These are phyloP conservation scores for Penicillium paxilli DNA, from an alignment of 495 filamentous ascomycete species.

Conservation along the genomic window DNA sequence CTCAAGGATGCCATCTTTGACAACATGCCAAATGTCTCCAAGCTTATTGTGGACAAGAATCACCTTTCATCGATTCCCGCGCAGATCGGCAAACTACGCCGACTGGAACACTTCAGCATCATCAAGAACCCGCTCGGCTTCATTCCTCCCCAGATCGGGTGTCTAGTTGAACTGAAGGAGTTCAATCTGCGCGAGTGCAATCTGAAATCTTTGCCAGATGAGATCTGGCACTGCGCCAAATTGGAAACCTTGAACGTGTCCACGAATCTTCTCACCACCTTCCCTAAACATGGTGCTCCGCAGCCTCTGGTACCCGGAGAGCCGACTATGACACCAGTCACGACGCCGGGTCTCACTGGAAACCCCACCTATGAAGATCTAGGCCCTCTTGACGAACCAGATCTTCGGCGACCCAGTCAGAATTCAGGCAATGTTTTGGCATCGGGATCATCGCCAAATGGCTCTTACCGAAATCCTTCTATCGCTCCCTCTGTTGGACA, in stretches of 20 bases:
- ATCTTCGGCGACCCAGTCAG: constrained; percentile 77
- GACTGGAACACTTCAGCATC: constrained; percentile 88
- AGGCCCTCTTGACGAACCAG: constrained; percentile 62
- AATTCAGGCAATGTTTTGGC: constrained; percentile 72
- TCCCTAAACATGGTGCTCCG: constrained; percentile 78
- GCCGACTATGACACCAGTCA: constrained; percentile 46
- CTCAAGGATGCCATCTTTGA: constrained; percentile 84
- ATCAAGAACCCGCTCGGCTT: constrained; percentile 83
- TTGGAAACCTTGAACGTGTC: constrained; percentile 93
- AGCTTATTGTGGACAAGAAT: constrained; percentile 89
- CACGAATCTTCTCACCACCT: constrained; percentile 85
- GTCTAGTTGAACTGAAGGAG: constrained; percentile 76
- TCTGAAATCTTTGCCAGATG: constrained; percentile 79
- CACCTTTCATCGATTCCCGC: constrained; percentile 86
- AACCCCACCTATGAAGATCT: constrained; percentile 79
- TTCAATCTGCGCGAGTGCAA: constrained; percentile 93
- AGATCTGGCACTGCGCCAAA: constrained; percentile 88
- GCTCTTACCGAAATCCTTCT: constrained; percentile 71
- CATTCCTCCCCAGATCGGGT: constrained; percentile 82
- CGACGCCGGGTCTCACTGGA: constrained; percentile 51
- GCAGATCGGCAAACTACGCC: constrained; percentile 79
- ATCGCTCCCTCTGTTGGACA: constrained; percentile 74
- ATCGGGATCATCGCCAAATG: constrained; percentile 69
- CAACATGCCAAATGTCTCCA: constrained; percentile 80
- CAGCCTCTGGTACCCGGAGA: constrained; percentile 58